Evolutionary conservation across 208 protist genomes (phyloP), one percentile per base, ranked within the genome.

Genomic region (Angomonas deanei): DNA sequence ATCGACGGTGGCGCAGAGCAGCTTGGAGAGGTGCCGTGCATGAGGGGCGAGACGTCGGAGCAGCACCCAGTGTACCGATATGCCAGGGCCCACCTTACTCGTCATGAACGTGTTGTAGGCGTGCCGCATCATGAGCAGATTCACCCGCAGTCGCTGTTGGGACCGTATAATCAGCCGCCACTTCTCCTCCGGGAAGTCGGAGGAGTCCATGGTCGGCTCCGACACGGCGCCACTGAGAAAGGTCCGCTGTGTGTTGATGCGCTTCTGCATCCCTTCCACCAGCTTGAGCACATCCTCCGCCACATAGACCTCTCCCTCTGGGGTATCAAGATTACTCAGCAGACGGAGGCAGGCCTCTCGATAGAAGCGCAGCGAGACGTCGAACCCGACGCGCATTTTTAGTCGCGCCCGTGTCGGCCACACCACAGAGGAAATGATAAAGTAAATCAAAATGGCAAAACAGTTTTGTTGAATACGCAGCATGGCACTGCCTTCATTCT

Each of bases 381-480:
- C 83, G 47, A 94, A 82, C 0, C 80, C 76, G 36, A 86, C 73
- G 49, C 80, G 72, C 60, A 94, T 71, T 70, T 91, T 90, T 27
- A 63, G 78, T 4, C 68, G 66, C 1, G 80, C 82, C 54, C 84
- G 78, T 74, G 91, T 87, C 15, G 88, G 88, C 85, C 88, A 94
- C n/a, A 94, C 47, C 3, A 87, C 34, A 30, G 72, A 87, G 11
- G 82, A 80, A 66, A 94, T 76, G 34, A 80, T 72, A 55, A 94
- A 94, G 71, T 94, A 94, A 33, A 91, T 79, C 46, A 92, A 70
- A 62, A 94, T 88, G 49, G 88, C 82, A 53, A 94, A 94, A 55
- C 84, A 84, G 72, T 92, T 94, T 66, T 94, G 88, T 63, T 94
- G 72, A 56, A 94, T 94, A 70, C 88, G 88, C n/a, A 80, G 70